These are phyloP conservation scores for Alternaria sp. DNA, from an alignment of 2,329 filamentous ascomycete genomes.

Conservation along the genomic window DNA sequence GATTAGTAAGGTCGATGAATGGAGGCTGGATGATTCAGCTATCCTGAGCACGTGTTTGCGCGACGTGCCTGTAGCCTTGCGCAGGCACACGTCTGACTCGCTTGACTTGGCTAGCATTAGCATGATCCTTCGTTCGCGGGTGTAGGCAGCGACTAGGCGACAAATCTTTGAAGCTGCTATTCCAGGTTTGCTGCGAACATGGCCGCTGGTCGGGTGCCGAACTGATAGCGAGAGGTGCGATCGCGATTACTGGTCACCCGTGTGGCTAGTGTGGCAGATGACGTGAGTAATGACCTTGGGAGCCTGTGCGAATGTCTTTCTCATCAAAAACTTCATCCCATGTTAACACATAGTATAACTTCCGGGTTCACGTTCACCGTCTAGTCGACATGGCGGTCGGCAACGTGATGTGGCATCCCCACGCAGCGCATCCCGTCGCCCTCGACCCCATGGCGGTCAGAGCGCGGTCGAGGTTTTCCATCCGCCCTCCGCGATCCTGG, in stretches of 20 bases:
- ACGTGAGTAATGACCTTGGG: background rate
- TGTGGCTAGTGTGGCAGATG: constrained; percentile 4
- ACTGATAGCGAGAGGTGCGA: background rate
- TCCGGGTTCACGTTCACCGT: constrained; percentile 1
- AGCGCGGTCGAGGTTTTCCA: constrained; percentile 15
- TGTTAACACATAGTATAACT: background rate
- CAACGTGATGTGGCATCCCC: constrained; percentile 16
- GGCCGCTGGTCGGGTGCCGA: constrained; percentile 3
- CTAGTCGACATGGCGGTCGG: constrained; percentile 14
- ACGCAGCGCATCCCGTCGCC: constrained; percentile 9
- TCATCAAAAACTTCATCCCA: background rate
- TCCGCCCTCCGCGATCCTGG: constrained; percentile 10
- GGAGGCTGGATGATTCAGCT: background rate
- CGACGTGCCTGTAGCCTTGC: constrained; percentile 2
- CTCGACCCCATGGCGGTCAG: constrained; percentile 15
- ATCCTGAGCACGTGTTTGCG: constrained; percentile 8
- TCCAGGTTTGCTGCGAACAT: background rate
- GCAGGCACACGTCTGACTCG: constrained; percentile 5
- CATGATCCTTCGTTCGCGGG: background rate
- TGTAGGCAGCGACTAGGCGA: constrained; percentile 1
- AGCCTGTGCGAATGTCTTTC: background rate
- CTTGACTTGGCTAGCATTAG: constrained; percentile 1
- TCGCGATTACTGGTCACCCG: background rate
- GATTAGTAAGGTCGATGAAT: background rate
- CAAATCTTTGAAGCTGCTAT: background rate